Evolutionary conservation across 2,329 filamentous ascomycete genomes (phyloP).

Genomic region (Exophiala aquamarina): DNA sequence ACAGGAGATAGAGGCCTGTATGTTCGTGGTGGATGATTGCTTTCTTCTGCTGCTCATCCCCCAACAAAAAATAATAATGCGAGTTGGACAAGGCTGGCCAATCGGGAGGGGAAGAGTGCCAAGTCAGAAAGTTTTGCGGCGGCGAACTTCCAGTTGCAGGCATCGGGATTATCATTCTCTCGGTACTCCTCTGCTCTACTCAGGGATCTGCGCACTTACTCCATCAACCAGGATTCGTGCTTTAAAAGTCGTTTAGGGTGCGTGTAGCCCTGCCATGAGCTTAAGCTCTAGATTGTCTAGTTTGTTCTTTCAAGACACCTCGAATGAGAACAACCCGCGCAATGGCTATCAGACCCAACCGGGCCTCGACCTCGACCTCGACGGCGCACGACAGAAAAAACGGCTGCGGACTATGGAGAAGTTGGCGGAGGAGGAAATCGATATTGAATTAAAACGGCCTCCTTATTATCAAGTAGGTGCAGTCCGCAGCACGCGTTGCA

Average conservation of each 20-base stretch:
- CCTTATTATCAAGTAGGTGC: slow-evolving; percentile 63
- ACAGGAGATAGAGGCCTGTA: too few relatives aligned
- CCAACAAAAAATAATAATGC: not conserved
- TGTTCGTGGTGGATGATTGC: too few relatives aligned
- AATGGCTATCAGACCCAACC: slow-evolving; percentile 31
- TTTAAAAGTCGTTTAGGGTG: slow-evolving; percentile 11
- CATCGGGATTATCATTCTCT: too few relatives aligned
- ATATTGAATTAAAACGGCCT: slow-evolving; percentile 45
- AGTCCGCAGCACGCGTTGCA: slow-evolving; percentile 21
- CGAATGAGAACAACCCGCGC: slow-evolving; percentile 26
- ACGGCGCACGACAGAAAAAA: slow-evolving; percentile 28
- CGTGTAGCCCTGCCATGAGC: slow-evolving; percentile 52
- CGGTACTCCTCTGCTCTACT: not conserved
- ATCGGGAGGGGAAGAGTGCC: slow-evolving; percentile 5
- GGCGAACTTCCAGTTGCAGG: too few relatives aligned
- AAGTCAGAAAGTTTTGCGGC: slow-evolving; percentile 3
- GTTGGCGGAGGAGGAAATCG: slow-evolving; percentile 26
- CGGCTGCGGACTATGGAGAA: slow-evolving; percentile 25
- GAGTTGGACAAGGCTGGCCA: slow-evolving; percentile 8
- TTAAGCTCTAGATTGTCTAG: slow-evolving; percentile 55
- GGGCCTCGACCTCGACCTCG: slow-evolving; percentile 30
- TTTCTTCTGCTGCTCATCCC: not conserved
- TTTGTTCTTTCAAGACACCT: slow-evolving; percentile 49
- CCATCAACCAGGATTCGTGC: not conserved
- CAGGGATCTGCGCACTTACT: too few relatives aligned